Conservation (phyloP, 108 stramenopile genomes). For the Mediolabrus comicus region DNA sequence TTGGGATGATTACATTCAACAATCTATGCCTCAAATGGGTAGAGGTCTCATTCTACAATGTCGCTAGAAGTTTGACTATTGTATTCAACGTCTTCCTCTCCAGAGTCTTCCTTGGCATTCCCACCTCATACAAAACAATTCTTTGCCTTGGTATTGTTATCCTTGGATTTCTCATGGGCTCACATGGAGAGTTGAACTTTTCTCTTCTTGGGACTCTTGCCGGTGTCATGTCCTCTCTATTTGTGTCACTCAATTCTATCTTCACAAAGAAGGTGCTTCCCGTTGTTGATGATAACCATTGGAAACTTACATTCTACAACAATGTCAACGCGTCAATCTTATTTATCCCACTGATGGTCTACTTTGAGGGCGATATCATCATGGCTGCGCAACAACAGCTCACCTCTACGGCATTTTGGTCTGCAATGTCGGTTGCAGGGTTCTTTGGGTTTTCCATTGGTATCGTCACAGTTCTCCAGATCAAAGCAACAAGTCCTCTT, state of each 20-base stretch:
- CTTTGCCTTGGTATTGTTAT: conserved; percentile 84
- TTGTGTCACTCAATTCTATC: conserved; percentile 94
- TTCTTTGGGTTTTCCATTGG: conserved; percentile 95
- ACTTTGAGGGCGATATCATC: conserved; percentile 71
- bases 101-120: conserved; percentile 68
- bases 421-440: conserved; percentile 86
- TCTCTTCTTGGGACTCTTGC: conserved; percentile 77
- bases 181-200: conserved; percentile 87
- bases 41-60: conserved; percentile 96
- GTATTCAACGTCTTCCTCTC: conserved; percentile 94
- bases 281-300: conserved; percentile 89
- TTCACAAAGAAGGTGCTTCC: conserved; percentile 91
- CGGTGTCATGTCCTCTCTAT: conserved; percentile 86
- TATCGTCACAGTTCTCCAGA: conserved; percentile 94
- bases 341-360: conserved; percentile 82
- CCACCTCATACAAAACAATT: conserved; percentile 69
- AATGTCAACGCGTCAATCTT: conserved; percentile 91
- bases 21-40: conserved; percentile 93
- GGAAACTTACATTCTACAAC: conserved; percentile 92
- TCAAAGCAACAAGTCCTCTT: conserved; percentile 92
- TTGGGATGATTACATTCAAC: conserved; percentile 97
- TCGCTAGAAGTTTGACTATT: conserved; percentile 91
- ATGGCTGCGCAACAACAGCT: conserved; percentile 48
- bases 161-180: conserved; percentile 87
- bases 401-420: conserved; percentile 72